These are phyloP conservation scores for Epichloe brachyelytri DNA, from an alignment of 2,329 filamentous ascomycete species.

Conservation along the genomic window DNA sequence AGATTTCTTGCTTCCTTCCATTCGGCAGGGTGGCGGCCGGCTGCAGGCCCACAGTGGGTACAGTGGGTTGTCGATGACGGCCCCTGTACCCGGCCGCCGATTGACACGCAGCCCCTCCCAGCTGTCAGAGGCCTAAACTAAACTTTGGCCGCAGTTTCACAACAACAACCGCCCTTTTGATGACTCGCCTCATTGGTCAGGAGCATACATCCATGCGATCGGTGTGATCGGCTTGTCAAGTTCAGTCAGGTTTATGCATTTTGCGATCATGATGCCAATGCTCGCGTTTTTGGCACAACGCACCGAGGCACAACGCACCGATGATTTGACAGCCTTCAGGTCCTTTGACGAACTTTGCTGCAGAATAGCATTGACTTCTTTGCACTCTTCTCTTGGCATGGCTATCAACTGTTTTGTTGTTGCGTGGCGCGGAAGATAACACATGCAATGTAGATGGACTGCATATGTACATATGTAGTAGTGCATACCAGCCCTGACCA, in stretches of 20 bases:
- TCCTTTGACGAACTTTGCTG: background rate
- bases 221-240: no score
- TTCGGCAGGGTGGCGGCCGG: background rate
- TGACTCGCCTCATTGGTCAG: no score
- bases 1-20: background rate
- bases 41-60: background rate
- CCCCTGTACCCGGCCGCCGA: background rate
- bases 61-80: background rate
- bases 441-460: background rate
- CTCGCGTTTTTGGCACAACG: no score
- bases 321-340: background rate
- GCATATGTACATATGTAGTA: background rate
- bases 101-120: constrained; percentile 1
- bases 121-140: no score
- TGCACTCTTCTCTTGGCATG: background rate
- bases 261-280: no score
- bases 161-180: no score
- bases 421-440: background rate
- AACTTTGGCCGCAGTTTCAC: no score
- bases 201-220: no score
- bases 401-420: background rate
- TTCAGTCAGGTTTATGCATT: no score
- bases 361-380: background rate
- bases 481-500: background rate
- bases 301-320: no score